A percentile compares a stretch with the other conserved stretches of the same genome.
phyloP scores from a whole-genome alignment of 345 rosid species.

The Citrus sp. region DNA sequence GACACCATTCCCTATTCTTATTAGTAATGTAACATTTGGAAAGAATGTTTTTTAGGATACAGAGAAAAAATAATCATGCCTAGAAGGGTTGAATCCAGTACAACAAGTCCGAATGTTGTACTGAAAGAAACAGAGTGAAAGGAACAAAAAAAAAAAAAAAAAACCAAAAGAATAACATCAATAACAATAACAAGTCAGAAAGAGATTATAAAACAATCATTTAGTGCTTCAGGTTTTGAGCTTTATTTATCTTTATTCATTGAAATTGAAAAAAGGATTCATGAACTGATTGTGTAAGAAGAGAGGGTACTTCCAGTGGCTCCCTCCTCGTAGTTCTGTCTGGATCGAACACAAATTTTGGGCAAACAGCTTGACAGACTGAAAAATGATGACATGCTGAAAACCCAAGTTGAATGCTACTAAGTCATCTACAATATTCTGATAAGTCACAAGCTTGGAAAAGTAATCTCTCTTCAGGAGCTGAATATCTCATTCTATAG shows the following conservation, averaged over 20 bases:
- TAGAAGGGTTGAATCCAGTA: not conserved
- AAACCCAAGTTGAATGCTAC: not conserved
- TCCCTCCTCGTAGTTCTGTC: too few species aligned
- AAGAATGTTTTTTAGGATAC: not conserved
- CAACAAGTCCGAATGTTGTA: too few species aligned
- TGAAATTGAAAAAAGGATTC: too few species aligned
- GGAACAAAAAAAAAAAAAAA: not conserved
- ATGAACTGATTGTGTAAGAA: too few species aligned
- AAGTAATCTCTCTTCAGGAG: not conserved
- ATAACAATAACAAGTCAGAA: not conserved
- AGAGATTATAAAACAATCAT: not conserved
- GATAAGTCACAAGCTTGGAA: not conserved
- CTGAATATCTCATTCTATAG: not conserved
- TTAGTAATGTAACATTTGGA: not conserved
- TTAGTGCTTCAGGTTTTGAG: not conserved
- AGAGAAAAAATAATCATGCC: not conserved
- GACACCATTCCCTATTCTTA: not conserved
- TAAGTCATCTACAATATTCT: not conserved
- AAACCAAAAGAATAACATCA: not conserved
- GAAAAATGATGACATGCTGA: not conserved
- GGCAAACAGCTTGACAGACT: not conserved
- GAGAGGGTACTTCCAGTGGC: too few species aligned
- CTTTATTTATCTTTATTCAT: too few species aligned
- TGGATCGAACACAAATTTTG: not conserved
- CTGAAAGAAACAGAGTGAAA: not conserved